Base-by-base conservation (phyloP, 768 basidiomycete genomes). In the Leccinum obscurum region DNA sequence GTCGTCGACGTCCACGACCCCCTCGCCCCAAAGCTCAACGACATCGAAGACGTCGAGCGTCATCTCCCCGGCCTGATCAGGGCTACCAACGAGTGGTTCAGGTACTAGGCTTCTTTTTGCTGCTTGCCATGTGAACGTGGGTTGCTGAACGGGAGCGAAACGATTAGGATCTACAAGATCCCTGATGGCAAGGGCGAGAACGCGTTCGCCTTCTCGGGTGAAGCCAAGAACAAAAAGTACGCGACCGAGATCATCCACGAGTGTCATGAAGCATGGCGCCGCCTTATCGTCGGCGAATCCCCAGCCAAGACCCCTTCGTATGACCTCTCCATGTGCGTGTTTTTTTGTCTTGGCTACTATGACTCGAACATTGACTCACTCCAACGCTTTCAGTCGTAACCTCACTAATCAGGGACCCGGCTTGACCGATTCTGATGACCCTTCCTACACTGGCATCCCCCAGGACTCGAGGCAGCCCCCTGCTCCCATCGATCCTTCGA, bases 191-290 rank as follows among this genome's bases (percentile, higher is more conserved):
- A 95, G 85, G 88, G 89, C 67, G 94, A 98, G 80, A 99, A 99
- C 81, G 88, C 89, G 65, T 99, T 99, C 72, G 97, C 97, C 17
- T 99, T 99, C 86, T 95, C 93, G 56, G 97, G 97, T 59, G 97
- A 99, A 79, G 96, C 96, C 65, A 99, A 98, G 83, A 97, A 97
- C 84, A 97, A 96, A 84, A 97, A 96, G 77, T 99, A 98, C 74
- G 97, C 97, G 34, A 93, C 92, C 56, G 96, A 98, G 78, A 97
- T 98, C 79, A 91, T 99, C 72, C 95, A 97, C 77, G 97, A 99
- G 76, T 95, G 93, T 78, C 90, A 98, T 74, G 97, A 98, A 76
- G 92, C 97, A 39, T 99, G 97, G 97, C 92, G 94, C 70, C 92
- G 92, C 71, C 85, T 99, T 68, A 83, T 95, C 75, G 79, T 77